Evolutionary conservation across 768 basidiomycete species (phyloP).

Genomic region (Serpula lacrymans): DNA sequence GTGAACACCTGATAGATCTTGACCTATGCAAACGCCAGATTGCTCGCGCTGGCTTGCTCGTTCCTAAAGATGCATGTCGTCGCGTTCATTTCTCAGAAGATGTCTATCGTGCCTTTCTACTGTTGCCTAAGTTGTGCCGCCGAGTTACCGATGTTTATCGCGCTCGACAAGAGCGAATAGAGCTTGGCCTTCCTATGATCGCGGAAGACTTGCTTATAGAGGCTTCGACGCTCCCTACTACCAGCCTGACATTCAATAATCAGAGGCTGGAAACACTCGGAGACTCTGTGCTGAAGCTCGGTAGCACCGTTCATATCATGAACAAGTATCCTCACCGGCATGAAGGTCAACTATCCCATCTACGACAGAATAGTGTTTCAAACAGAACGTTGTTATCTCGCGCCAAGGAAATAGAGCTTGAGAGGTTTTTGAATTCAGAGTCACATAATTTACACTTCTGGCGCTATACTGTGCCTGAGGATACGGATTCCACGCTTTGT

Average conservation of each 20-base stretch:
- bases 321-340: slow-evolving; percentile 74
- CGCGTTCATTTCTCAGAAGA: slow-evolving; percentile 52
- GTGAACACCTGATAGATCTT: slow-evolving; percentile 17
- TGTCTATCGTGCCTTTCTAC: slow-evolving; percentile 47
- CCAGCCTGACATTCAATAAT: slow-evolving; percentile 66
- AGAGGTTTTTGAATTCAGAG: slow-evolving; percentile 63
- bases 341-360: slow-evolving; percentile 74
- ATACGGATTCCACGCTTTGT: slow-evolving; percentile 34
- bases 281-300: slow-evolving; percentile 77
- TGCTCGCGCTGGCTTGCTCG: slow-evolving; percentile 28
- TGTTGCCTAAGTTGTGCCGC: slow-evolving; percentile 66
- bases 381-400: slow-evolving; percentile 69
- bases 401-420: slow-evolving; percentile 61
- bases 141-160: slow-evolving; percentile 67
- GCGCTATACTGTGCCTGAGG: slow-evolving; percentile 46
- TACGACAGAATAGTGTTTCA: slow-evolving; percentile 63
- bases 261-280: slow-evolving; percentile 87
- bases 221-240: slow-evolving; percentile 72
- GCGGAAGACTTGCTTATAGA: slow-evolving; percentile 57
- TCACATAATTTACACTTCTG: slow-evolving; percentile 50
- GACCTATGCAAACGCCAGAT: slow-evolving; percentile 23
- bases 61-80: slow-evolving; percentile 46
- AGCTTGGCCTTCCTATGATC: slow-evolving; percentile 62
- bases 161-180: slow-evolving; percentile 44
- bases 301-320: slow-evolving; percentile 72